Percentiles rank a stretch among this genome's conserved stretches.
Conservation (phyloP, 768 basidiomycete genomes). For the Termitomyces heimii region DNA sequence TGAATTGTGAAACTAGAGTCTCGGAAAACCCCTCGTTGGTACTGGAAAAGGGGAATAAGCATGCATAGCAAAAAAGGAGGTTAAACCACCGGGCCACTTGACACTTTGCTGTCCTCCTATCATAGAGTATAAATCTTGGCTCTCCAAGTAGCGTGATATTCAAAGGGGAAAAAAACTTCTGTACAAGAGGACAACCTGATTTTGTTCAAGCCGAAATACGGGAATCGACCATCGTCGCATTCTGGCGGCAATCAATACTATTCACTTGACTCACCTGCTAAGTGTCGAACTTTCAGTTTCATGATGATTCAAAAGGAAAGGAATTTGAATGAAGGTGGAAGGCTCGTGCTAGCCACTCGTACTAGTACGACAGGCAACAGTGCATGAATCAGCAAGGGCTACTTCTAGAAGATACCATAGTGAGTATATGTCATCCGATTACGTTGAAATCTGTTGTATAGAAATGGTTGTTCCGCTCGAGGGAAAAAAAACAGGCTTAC, state of each 20-base stretch:
- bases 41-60: neutral
- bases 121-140: neutral
- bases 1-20: neutral
- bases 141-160: neutral
- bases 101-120: neutral
- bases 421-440: neutral
- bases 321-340: neutral
- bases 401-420: neutral
- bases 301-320: neutral
- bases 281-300: neutral
- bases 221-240: neutral
- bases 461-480: neutral
- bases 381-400: no score
- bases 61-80: neutral
- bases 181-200: neutral
- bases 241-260: neutral
- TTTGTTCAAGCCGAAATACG: neutral
- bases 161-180: neutral
- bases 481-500: neutral
- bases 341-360: neutral
- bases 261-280: neutral
- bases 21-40: neutral
- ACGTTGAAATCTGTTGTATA: neutral
- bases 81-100: neutral
- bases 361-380: neutral